Percentiles rank a stretch among this genome's conserved stretches.
Evolutionary conservation across 331 rosid species (phyloP).

Genomic region (Ulmus americana): DNA sequence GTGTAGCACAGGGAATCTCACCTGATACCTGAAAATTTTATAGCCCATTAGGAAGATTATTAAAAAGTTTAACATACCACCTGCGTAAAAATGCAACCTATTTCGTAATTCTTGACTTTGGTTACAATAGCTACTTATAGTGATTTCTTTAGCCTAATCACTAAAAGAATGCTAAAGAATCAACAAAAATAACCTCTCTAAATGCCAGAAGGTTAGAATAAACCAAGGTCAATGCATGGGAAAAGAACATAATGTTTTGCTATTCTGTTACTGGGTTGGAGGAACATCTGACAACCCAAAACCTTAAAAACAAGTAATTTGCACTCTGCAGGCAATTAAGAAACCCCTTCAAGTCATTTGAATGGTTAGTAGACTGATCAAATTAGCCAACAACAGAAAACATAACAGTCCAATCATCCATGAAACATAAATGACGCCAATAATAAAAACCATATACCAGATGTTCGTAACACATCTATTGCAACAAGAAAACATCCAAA

Average conservation of each 20-base stretch:
- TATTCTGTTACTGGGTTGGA: not conserved
- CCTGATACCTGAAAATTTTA: slow-evolving; percentile 61
- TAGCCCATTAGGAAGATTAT: slow-evolving; percentile 1
- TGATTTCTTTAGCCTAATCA: not conserved
- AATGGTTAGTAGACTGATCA: too few species aligned
- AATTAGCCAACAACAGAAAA: too few species aligned
- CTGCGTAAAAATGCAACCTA: not conserved
- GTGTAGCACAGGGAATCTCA: slow-evolving; percentile 83
- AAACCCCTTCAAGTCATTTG: not conserved
- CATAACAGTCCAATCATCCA: too few species aligned
- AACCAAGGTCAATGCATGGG: not conserved
- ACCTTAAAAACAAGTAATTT: too few species aligned
- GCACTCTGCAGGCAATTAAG: not conserved
- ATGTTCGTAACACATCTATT: too few species aligned
- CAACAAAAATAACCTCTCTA: not conserved
- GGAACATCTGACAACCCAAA: not conserved
- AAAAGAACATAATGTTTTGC: not conserved
- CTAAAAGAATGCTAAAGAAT: not conserved
- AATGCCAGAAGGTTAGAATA: not conserved
- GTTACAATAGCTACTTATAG: not conserved
- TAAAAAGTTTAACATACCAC: not conserved
- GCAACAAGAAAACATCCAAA: too few species aligned
- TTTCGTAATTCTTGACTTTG: not conserved
- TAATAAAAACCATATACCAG: too few species aligned
- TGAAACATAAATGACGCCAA: too few species aligned